Evolutionary conservation across 495 filamentous ascomycete species (phyloP), one percentile per base, ranked within the genome.

Genomic region (Alectoria sarmentosa): DNA sequence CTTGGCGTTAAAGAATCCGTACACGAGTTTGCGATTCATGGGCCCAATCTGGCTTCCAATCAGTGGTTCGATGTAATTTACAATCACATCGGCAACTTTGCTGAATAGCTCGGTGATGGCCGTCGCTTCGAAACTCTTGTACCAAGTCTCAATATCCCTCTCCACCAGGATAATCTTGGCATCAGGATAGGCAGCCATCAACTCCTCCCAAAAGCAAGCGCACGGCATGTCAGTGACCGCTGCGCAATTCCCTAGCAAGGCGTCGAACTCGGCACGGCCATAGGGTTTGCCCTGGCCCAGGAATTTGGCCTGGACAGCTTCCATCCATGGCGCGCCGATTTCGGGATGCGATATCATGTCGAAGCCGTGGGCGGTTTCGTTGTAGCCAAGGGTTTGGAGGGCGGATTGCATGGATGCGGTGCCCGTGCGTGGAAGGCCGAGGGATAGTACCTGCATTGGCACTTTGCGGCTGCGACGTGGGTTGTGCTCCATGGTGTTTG

Each of bases 181-280:
- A n/a, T 84, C 77, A 0, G 83, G 81, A 64, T 86, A 86, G 11
- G 80, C 77, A 30, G 76, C 74, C 17, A 84, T 81, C 3, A 86
- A 72, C 62, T 84, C 82, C 54, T 78, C 73, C 44, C 77, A 75
- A 66, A 84, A 84, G 30, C 7, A 7, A 34, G 30, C 52, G 30
- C 52, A 55, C 1, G 52, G 52, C 30, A 54, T 54, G 9, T 54
- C 49, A 14, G 49, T 54, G 28, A 54, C 49, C 1, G 49, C 49
- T 1, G 49, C 49, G n/a, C 49, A 54, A 19, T 32, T 11, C 4
- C 49, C 49, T 19, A 54, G 49, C 3, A 54, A 54, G 8, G 26
- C 49, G 28, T 54, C 49, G 6, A 54, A 54, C 34, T 54, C 49
- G 2, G 49, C 49, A 19, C 49, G 49, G 13, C 49, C 49, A 5